phyloP scores from a whole-genome alignment of 139 green algal genomes.

The Chlamydomonas sp. region DNA sequence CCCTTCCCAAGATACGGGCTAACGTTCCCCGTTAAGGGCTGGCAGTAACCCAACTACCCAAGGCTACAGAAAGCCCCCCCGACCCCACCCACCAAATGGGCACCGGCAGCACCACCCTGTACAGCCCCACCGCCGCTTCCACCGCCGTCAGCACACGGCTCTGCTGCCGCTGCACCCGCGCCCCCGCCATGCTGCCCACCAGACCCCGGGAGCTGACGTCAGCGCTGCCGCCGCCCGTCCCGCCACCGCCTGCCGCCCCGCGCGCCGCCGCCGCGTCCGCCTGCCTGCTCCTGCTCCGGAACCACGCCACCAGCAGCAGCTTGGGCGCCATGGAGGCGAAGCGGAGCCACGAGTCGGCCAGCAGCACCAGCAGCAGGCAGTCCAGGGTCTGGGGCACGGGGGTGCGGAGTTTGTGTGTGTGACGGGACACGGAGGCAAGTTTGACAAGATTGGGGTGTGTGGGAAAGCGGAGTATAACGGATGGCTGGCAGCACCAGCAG shows the following conservation, averaged over 20 bases:
- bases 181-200: background rate
- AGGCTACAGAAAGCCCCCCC: constrained; percentile 34
- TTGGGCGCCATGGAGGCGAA: constrained; percentile 61
- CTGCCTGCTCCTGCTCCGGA: background rate
- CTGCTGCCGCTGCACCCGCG: constrained; percentile 17
- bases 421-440: too few species aligned
- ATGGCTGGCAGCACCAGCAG: too few species aligned
- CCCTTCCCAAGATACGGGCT: too few species aligned
- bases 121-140: constrained; percentile 26
- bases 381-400: background rate
- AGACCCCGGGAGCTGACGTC: too few species aligned
- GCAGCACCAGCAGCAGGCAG: constrained; percentile 8
- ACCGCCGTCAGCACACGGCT: constrained; percentile 7
- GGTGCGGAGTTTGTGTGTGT: background rate
- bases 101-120: constrained; percentile 64
- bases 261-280: background rate
- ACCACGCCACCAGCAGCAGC: constrained; percentile 46
- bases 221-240: background rate
- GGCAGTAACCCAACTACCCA: background rate
- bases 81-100: constrained; percentile 62
- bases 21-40: too few species aligned
- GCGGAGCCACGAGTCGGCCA: constrained; percentile 59
- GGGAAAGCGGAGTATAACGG: too few species aligned
- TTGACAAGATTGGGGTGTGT: too few species aligned
- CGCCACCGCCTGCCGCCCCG: background rate